Base-by-base conservation (phyloP, 805 yeast species). In the Myxozyma neotropica region DNA sequence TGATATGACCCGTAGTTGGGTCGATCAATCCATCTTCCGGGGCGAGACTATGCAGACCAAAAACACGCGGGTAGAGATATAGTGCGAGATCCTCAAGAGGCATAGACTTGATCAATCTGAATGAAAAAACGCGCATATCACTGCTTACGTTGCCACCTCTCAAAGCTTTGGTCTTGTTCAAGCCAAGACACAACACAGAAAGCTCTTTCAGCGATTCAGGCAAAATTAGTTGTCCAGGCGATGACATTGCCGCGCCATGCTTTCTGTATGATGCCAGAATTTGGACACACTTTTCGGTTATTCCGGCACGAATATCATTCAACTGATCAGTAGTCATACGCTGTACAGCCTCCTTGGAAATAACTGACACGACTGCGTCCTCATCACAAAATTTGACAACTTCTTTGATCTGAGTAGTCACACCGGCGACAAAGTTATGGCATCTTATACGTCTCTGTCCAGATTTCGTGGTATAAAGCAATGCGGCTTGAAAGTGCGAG, bases 401-500 rank as follows among this genome's bases (percentile, higher is more conserved):
- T 57, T 87, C 91, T 50, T 81, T 81, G 43, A 87, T 75, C 55
- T 89, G 80, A 61, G 86, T 87, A 1, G 94, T 83, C 15, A 89
- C 92, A 0, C 96, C 88, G 48, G 89, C 83, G n/a, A 87, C 86
- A 57, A 84, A 77, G 70, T 94, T 94, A 50, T 88, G 81, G n/a
- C 91, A 91, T 63, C 99, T 81, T 15, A 94, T 93, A 67, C 89
- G 86, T 65, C 97, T 78, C 7, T 79, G 74, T 23, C 99, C 99
- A 49, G 79, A 79, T 1, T 79, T 70, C 48, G 90, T 88, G 0
- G 97, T 92, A 71, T 91, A 93, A 56, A 94, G 76, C 27, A 94
- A 67, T 0, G 98, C 97, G 1, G 89, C 87, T 74, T 94, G 99
- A 77, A 93, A 89, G 72, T 90, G 94, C 23, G 89, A 88, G 72